phyloP scores from a whole-genome alignment of 768 basidiomycete species.

The Lactarius hatsudake region DNA sequence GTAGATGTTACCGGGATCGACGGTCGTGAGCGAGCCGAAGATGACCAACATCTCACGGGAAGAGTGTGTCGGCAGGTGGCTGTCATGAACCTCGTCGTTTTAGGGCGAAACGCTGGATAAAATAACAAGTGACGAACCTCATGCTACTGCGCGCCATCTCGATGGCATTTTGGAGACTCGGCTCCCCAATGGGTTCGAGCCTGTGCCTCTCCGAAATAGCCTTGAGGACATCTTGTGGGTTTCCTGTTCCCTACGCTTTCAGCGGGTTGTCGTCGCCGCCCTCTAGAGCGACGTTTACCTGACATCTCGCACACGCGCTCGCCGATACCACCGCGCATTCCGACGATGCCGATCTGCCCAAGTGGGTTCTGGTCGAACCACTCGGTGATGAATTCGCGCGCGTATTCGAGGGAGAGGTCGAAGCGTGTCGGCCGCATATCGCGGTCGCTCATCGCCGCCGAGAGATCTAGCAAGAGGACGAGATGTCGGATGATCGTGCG shows the following conservation, averaged over 20 bases:
- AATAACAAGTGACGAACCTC: constrained; percentile 50
- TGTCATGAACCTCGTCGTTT: constrained; percentile 32
- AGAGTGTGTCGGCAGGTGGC: constrained; percentile 96
- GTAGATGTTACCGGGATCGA: constrained; percentile 96
- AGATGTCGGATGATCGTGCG: constrained; percentile 96
- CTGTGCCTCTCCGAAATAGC: constrained; percentile 82
- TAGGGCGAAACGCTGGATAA: neutral
- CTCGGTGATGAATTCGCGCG: constrained; percentile 87
- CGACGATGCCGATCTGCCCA: constrained; percentile 93
- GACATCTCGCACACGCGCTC: constrained; percentile 92
- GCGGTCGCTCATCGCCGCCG: constrained; percentile 88
- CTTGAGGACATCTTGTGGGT: constrained; percentile 93
- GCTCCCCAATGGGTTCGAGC: constrained; percentile 87
- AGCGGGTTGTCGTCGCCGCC: neutral
- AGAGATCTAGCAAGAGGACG: constrained; percentile 88
- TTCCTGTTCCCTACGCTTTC: constrained; percentile 52
- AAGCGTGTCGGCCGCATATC: constrained; percentile 96
- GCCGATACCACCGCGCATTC: constrained; percentile 86
- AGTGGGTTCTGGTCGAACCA: constrained; percentile 99
- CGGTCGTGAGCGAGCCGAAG: constrained; percentile 93
- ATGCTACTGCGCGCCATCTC: constrained; percentile 94
- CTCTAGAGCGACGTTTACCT: constrained; percentile 49
- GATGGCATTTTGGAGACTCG: constrained; percentile 95
- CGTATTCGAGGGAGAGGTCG: constrained; percentile 85
- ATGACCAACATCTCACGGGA: constrained; percentile 93